Evolutionary conservation across 352 stramenopile species (phyloP).

Genomic region (Nothophytophthora sp.): DNA sequence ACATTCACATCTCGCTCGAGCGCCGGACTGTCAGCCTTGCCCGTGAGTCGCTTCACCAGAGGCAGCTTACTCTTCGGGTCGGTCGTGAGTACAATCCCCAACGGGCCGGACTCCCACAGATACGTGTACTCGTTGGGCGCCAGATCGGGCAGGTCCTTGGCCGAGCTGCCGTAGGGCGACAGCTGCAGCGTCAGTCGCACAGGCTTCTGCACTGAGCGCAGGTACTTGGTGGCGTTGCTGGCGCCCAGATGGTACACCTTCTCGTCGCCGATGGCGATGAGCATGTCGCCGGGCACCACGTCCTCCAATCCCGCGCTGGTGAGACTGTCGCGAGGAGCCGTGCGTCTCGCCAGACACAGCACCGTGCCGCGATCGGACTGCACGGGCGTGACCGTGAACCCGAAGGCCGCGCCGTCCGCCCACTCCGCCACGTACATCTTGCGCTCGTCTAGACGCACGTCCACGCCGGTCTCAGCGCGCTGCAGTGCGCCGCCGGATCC

Average conservation of each 20-base stretch:
- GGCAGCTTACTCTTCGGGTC: conserved; percentile 70
- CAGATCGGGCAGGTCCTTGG: conserved; percentile 51
- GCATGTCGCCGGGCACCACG: conserved; percentile 72
- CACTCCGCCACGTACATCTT: conserved; percentile 82
- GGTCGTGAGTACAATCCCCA: conserved; percentile 74
- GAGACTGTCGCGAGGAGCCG: conserved; percentile 38
- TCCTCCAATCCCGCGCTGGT: conserved; percentile 55
- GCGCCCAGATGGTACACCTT: conserved; percentile 76
- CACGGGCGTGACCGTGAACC: conserved; percentile 72
- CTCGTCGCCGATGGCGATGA: conserved; percentile 76
- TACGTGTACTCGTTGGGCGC: conserved; percentile 85
- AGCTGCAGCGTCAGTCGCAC: conserved; percentile 71
- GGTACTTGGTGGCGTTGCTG: conserved; percentile 59
- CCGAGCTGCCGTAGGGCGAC: conserved; percentile 50
- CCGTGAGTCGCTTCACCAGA: conserved; percentile 76
- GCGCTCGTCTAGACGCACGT: conserved; percentile 63
- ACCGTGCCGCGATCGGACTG: conserved; percentile 70
- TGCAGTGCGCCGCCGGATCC: conserved; percentile 25
- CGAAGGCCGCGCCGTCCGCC: conserved; percentile 57
- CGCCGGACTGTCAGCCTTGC: conserved; percentile 48
- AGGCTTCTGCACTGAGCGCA: conserved; percentile 70
- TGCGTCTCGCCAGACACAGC: conserved; percentile 59
- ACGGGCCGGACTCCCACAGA: conserved; percentile 63
- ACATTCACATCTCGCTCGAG: conserved; percentile 53
- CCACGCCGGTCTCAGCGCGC: conserved; percentile 28